Percentiles rank a stretch among this genome's conserved stretches.
Evolutionary conservation across 2,329 filamentous ascomycete species (phyloP).

Genomic region (Ophiostoma perfectum): DNA sequence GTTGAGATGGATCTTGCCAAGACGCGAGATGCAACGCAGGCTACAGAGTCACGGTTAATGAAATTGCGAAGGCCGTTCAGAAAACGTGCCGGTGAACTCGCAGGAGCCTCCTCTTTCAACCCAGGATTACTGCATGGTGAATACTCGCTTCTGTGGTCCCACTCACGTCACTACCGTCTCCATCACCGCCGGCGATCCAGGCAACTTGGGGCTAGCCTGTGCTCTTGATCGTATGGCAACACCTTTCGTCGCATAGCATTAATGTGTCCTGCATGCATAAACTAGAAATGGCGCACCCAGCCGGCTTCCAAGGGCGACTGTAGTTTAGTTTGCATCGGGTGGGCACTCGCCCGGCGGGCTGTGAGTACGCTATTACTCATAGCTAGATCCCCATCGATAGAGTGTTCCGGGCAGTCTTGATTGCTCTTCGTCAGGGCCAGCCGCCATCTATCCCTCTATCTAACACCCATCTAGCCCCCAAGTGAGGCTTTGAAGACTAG

Average conservation of each 20-base stretch:
- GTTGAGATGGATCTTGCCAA: slow-evolving; percentile 1
- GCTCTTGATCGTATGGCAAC: too few relatives aligned
- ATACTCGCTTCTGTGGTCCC: not conserved
- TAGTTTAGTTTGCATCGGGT: not conserved
- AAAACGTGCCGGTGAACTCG: not conserved
- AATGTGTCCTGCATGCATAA: not conserved
- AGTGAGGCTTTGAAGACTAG: not conserved
- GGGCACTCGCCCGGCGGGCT: not conserved
- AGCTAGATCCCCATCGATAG: not conserved
- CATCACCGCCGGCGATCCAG: not conserved
- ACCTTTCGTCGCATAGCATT: too few relatives aligned
- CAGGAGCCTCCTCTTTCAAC: slow-evolving; percentile 1
- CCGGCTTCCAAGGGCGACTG: not conserved
- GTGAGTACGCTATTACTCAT: not conserved
- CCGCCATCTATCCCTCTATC: not conserved
- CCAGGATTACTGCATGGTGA: not conserved
- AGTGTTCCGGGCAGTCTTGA: too few relatives aligned
- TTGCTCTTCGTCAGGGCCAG: not conserved
- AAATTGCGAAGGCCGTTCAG: not conserved
- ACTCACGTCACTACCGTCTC: not conserved
- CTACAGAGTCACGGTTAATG: not conserved
- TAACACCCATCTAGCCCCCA: not conserved
- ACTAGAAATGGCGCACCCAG: not conserved
- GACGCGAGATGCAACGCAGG: not conserved
- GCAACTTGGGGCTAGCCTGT: too few relatives aligned